Evolutionary conservation across 1,284 basidiomycete species (phyloP), one percentile per base, ranked within the genome.

Genomic region (Apiotrichum montevideense): DNA sequence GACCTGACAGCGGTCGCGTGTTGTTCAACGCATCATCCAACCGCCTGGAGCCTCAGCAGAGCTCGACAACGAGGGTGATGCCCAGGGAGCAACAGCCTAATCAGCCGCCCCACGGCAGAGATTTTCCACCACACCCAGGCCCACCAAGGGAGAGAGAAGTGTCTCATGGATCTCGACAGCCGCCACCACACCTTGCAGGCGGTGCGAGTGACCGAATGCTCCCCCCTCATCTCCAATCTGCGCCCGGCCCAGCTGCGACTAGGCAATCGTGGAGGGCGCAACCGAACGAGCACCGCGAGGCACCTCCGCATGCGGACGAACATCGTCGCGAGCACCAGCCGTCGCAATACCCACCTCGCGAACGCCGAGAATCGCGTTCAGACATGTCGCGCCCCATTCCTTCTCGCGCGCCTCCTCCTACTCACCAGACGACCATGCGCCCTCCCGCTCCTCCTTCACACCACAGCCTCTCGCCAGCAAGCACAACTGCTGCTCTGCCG

Each of bases 11-110:
- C 7, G 59, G 62, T 5, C 73, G 87, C 34, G 85, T 87, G 0
- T 78, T 95, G n/a, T 95, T 93, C 79, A 94, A 95, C 66, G 91
- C 92, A 66, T 84, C 86, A 7, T 90, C 86, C 9, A 94, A 93
- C 71, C 82, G 85, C 54, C 75, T 93, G 55, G 91, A 94, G 73
- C 86, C 68, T 10, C 39, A 40, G n/a, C 37, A 51, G 48, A 41
- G 63, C 47, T 57, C 67, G 68, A 68, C 71, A 61, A 29, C 29
- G 9, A 50, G 61, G 75, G 79, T 57, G 64, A 79, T 54, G 83
- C 52, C 62, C 8, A 37, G 50, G 14, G 61, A 61, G n/a, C 59
- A 58, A 6, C 45, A 60, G 29, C 51, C 3, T 5, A 39, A 29
- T 2, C 32, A 46, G 9, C 45, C 45, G 33, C 33, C 32, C 4